A percentile compares a stretch with the other conserved stretches of the same genome.
phyloP scores from a whole-genome alignment of 345 rosid species.

The Corchorus olitorius region DNA sequence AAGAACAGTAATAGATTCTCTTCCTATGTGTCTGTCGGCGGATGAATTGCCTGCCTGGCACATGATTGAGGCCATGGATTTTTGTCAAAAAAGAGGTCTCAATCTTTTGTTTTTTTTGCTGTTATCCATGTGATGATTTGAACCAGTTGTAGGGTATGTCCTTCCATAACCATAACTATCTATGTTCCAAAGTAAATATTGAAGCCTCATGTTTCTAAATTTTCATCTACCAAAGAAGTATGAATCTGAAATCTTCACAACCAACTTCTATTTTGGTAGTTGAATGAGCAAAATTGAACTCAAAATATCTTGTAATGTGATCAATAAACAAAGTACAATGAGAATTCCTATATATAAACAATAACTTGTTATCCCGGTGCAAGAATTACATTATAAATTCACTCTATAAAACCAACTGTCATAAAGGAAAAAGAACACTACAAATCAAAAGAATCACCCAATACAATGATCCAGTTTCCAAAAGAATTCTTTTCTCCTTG shows the following conservation, averaged over 20 bases:
- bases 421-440: conserved; percentile 22
- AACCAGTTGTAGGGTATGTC: not conserved
- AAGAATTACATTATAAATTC: conserved; percentile 16
- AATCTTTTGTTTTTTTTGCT: not conserved
- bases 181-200: conserved; percentile 30
- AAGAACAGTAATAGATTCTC: conserved; percentile 17
- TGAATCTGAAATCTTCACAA: no score
- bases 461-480: conserved; percentile 33
- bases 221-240: no score
- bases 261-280: no score
- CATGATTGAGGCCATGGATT: conserved; percentile 30
- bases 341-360: not conserved
- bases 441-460: conserved; percentile 43
- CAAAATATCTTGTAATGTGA: no score
- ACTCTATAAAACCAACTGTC: conserved; percentile 29
- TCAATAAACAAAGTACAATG: no score
- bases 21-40: conserved; percentile 14
- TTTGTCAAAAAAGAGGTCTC: conserved; percentile 9
- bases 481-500: conserved; percentile 27
- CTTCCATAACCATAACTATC: not conserved
- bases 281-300: no score
- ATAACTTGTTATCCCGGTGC: conserved; percentile 28
- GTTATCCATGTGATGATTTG: conserved; percentile 20
- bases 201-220: no score
- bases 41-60: conserved; percentile 3